Conservation (phyloP, 805 yeast species). For the Wickerhamiella musiphila region DNA sequence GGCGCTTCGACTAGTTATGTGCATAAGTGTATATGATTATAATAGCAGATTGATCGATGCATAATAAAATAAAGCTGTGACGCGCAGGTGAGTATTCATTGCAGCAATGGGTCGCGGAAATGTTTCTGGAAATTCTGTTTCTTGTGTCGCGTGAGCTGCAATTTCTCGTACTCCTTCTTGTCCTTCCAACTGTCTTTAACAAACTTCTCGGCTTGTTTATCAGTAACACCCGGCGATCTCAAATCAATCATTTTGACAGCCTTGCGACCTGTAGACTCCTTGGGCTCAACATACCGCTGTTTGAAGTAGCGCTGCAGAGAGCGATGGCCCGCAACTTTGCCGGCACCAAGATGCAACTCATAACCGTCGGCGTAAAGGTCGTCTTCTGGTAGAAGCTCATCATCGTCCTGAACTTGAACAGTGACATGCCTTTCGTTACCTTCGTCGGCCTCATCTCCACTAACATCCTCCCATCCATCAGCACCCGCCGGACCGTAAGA, state of each 20-base stretch:
- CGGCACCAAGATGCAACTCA: conserved; percentile 60
- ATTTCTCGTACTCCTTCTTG: conserved; percentile 30
- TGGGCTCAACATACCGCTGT: conserved; percentile 39
- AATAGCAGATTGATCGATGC: too few species aligned
- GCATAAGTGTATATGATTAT: too few species aligned
- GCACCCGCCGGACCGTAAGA: conserved; percentile 30
- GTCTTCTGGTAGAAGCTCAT: conserved; percentile 19
- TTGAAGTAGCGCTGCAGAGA: conserved; percentile 52
- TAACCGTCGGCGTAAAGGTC: conserved; percentile 37
- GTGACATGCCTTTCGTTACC: too few species aligned
- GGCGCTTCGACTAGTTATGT: too few species aligned
- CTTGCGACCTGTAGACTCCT: conserved; percentile 39
- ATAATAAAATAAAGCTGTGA: conserved; percentile 1
- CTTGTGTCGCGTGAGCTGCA: conserved; percentile 34
- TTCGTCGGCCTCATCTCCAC: conserved; percentile 20
- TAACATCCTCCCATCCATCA: conserved; percentile 25
- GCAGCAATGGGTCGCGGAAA: conserved; percentile 57
- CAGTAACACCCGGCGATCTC: conserved; percentile 27
- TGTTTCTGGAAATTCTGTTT: conserved; percentile 72
- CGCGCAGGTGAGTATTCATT: conserved; percentile 18
- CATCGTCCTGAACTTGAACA: conserved; percentile 15
- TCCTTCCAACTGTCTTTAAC: conserved; percentile 47
- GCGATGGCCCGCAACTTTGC: conserved; percentile 68
- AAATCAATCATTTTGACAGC: conserved; percentile 55
- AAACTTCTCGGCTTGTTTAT: conserved; percentile 21